A percentile compares a stretch with the other conserved stretches of the same genome.
These are phyloP conservation scores for Lactuca sativa DNA, from an alignment of 129 eudicot species.

Conservation along the genomic window DNA sequence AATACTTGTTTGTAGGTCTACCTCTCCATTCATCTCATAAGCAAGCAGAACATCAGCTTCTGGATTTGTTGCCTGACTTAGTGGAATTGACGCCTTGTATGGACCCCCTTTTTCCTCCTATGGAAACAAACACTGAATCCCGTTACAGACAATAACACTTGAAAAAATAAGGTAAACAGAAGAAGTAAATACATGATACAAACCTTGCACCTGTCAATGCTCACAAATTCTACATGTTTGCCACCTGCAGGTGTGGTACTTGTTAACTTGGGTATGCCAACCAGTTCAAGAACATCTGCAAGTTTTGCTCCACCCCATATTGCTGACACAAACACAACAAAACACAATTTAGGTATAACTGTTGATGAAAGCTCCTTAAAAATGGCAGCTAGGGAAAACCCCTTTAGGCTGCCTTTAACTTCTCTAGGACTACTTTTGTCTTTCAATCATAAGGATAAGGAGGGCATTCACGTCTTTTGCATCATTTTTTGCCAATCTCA, in stretches of 20 bases:
- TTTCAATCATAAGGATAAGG: too few species aligned
- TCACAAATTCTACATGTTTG: slow-evolving; percentile 94
- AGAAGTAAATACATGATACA: slow-evolving; percentile 9
- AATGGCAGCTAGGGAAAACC: too few species aligned
- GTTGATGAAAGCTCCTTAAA: too few species aligned
- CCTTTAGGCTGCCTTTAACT: too few species aligned
- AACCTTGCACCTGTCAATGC: slow-evolving; percentile 96
- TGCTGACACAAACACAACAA: slow-evolving; percentile 48
- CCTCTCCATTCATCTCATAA: slow-evolving; percentile 99
- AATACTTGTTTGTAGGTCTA: too few species aligned
- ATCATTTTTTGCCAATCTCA: too few species aligned
- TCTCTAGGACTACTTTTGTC: too few species aligned
- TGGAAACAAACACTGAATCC: background rate
- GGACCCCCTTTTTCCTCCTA: slow-evolving; percentile 99
- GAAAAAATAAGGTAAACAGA: slow-evolving; percentile 13
- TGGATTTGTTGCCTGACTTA: slow-evolving; percentile 87
- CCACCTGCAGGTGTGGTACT: slow-evolving; percentile 69
- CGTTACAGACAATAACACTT: too few species aligned
- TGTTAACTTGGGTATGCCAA: slow-evolving; percentile 69
- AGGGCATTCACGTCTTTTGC: background rate
- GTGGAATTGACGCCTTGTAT: slow-evolving; percentile 90
- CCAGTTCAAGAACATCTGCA: slow-evolving; percentile 91
- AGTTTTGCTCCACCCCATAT: slow-evolving; percentile 96
- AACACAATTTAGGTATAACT: background rate
- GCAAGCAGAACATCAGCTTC: slow-evolving; percentile 95